A percentile compares a stretch with the other conserved stretches of the same genome.
Conservation (phyloP, 2,329 filamentous ascomycete genomes). For the Aspergillus tanneri region DNA sequence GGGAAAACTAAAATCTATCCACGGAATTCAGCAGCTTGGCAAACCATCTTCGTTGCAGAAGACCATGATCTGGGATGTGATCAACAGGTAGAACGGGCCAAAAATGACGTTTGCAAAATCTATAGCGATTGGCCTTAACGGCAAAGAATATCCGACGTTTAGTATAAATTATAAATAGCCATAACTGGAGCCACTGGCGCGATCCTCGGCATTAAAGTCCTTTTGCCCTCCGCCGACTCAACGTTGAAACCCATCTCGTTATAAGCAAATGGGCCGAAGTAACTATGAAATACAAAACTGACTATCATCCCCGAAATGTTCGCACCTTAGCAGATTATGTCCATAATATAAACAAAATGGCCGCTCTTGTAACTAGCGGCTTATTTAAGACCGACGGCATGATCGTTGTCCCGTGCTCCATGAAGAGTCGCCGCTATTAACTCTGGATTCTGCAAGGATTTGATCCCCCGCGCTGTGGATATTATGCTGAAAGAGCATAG, state of each 20-base stretch:
- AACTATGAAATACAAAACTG: constrained; percentile 24
- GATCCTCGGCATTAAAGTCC: constrained; percentile 25
- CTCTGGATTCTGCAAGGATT: constrained; percentile 42
- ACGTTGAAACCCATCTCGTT: constrained; percentile 29
- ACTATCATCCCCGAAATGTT: constrained; percentile 10
- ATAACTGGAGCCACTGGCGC: constrained; percentile 36
- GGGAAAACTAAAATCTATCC: too few species aligned
- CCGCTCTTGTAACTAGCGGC: constrained; percentile 25
- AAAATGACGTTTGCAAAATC: too few species aligned
- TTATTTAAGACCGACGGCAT: constrained; percentile 39
- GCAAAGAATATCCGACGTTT: too few species aligned
- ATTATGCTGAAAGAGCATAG: constrained; percentile 45
- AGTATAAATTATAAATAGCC: too few species aligned
- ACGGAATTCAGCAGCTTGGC: too few species aligned
- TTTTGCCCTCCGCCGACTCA: constrained; percentile 24
- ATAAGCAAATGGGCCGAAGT: constrained; percentile 31
- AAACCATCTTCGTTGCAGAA: too few species aligned
- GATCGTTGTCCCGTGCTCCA: constrained; percentile 45
- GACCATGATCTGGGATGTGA: too few species aligned
- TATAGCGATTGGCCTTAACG: too few species aligned
- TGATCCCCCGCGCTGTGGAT: constrained; percentile 45
- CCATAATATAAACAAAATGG: constrained; percentile 26
- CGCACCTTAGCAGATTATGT: constrained; percentile 8
- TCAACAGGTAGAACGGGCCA: too few species aligned
- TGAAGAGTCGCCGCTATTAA: constrained; percentile 46